Evolutionary conservation across 352 stramenopile species (phyloP).

Genomic region (Globisporangium solare): DNA sequence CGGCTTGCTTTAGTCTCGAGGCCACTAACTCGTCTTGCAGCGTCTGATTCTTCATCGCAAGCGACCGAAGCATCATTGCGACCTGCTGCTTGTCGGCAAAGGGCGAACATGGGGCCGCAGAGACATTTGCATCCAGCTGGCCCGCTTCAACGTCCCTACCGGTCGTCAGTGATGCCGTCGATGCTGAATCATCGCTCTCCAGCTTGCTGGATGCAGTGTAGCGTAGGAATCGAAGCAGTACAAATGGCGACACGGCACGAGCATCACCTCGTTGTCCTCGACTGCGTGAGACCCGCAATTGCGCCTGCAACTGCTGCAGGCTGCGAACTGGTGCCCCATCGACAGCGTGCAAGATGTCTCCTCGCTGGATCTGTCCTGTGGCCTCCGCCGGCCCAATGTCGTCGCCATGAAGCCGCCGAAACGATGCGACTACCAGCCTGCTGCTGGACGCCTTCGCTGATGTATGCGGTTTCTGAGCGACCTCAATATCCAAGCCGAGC

Average conservation of each 20-base stretch:
- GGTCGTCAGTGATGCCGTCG: slow-evolving; percentile 6
- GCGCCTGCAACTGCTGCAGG: slow-evolving; percentile 28
- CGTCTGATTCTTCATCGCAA: slow-evolving; percentile 35
- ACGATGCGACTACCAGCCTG: slow-evolving; percentile 33
- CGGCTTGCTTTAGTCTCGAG: slow-evolving; percentile 45
- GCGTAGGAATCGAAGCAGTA: slow-evolving; percentile 42
- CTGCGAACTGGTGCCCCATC: slow-evolving; percentile 31
- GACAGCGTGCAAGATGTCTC: slow-evolving; percentile 38
- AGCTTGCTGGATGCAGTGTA: background rate
- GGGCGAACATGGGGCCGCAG: background rate
- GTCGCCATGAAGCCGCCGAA: slow-evolving; percentile 27
- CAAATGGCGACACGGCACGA: slow-evolving; percentile 16
- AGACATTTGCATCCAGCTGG: background rate
- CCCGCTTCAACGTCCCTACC: slow-evolving; percentile 2
- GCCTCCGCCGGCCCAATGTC: slow-evolving; percentile 51
- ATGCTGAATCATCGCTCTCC: slow-evolving; percentile 7
- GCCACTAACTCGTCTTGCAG: slow-evolving; percentile 48
- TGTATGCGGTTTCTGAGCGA: background rate
- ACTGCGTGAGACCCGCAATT: background rate
- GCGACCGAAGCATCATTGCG: slow-evolving; percentile 29
- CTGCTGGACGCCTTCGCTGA: background rate
- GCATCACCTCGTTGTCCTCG: background rate
- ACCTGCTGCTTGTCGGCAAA: slow-evolving; percentile 22
- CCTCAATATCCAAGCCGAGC: slow-evolving; percentile 37
- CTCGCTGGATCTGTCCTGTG: slow-evolving; percentile 30